phyloP scores from a whole-genome alignment of 2,329 filamentous ascomycete genomes.

The Mariannaea elegans region DNA sequence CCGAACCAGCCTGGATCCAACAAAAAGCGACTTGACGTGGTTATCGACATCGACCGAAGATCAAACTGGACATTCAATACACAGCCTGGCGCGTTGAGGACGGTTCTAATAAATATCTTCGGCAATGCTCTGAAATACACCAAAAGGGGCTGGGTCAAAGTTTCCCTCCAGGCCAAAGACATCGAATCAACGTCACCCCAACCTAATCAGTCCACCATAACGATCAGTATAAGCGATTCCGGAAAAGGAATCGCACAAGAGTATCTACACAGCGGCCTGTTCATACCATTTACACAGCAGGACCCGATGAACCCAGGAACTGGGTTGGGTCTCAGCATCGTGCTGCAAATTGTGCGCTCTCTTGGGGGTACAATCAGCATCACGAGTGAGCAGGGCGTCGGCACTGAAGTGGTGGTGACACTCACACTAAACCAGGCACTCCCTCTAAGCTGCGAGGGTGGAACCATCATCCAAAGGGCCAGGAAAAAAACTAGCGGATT shows the following conservation, averaged over 20 bases:
- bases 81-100: conserved; percentile 59
- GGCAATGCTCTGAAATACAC: conserved; percentile 72
- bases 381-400: conserved; percentile 51
- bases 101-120: conserved; percentile 70
- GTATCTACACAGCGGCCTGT: conserved; percentile 69
- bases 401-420: conserved; percentile 43
- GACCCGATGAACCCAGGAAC: conserved; percentile 67
- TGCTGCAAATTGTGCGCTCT: conserved; percentile 66
- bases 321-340: conserved; percentile 72
- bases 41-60: conserved; percentile 48
- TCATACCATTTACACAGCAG: conserved; percentile 72
- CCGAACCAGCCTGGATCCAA: background rate
- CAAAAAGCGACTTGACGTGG: conserved; percentile 31
- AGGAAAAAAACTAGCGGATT: too few species aligned
- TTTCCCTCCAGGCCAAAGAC: conserved; percentile 41
- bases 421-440: conserved; percentile 12
- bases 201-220: conserved; percentile 23
- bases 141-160: conserved; percentile 41
- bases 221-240: conserved; percentile 66
- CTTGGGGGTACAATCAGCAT: conserved; percentile 68
- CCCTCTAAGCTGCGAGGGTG: conserved; percentile 39
- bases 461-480: too few species aligned
- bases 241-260: conserved; percentile 72
- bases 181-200: conserved; percentile 2
- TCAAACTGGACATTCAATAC: conserved; percentile 62